Evolutionary conservation across 2,329 filamentous ascomycete genomes (phyloP).

Genomic region (Neoarthrinium moseri): DNA sequence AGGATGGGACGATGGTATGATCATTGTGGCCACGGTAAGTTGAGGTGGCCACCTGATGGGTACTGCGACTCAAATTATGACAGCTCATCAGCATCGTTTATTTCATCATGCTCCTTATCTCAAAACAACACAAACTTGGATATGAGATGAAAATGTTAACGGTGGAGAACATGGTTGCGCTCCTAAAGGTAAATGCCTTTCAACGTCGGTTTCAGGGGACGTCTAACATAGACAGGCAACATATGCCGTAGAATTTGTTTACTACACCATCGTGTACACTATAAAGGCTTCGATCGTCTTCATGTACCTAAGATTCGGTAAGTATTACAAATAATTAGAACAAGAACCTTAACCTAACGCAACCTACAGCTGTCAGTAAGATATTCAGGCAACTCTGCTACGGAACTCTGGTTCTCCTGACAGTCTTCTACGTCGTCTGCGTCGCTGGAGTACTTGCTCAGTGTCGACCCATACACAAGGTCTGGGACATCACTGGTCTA

Average conservation of each 20-base stretch:
- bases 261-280: slow-evolving; percentile 36
- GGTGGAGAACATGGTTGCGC: not conserved
- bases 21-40: not conserved
- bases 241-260: slow-evolving; percentile 36
- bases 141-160: not conserved
- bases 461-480: slow-evolving; percentile 38
- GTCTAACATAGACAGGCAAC: not conserved
- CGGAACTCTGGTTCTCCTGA: slow-evolving; percentile 35
- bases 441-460: slow-evolving; percentile 37
- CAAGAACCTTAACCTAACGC: not conserved
- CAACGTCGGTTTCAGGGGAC: not conserved
- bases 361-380: slow-evolving; percentile 14
- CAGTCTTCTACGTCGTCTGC: slow-evolving; percentile 39
- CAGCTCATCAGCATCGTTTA: not conserved
- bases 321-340: slow-evolving; percentile 8
- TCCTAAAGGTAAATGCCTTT: not conserved
- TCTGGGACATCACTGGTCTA: slow-evolving; percentile 35
- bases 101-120: slow-evolving; percentile 4
- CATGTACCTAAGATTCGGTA: slow-evolving; percentile 46
- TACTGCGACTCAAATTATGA: too few relatives aligned
- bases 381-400: slow-evolving; percentile 29
- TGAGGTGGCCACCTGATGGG: too few relatives aligned
- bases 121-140: not conserved
- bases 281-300: slow-evolving; percentile 44
- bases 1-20: not conserved